Evolutionary conservation across 1,139 yeast genomes (phyloP), one percentile per base, ranked within the genome.

Genomic region (Candida mesenterica): DNA sequence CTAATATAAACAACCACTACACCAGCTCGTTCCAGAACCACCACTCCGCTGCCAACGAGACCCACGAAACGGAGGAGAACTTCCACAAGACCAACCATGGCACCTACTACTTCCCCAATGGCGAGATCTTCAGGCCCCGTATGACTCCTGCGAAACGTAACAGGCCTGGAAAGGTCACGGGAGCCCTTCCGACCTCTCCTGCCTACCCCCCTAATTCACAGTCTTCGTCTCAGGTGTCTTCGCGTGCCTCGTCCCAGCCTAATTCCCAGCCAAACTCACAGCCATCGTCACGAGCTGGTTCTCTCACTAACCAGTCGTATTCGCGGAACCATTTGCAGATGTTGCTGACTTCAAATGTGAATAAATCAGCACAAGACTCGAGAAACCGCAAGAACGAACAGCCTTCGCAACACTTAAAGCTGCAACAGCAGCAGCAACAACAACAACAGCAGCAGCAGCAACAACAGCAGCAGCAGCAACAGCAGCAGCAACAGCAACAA

Each of bases 41-140:
- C 32, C 32, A 7, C 12, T 24, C 13, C 24, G 15, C 15, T 16
- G 30, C 5, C 31, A 15, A 22, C 17, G 37, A 18, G 33, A 28
- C 12, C 15, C 13, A 17, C 16, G 35, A 12, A 34, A 7, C 26
- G 15, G 38, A 32, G 22, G 52, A 52, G 26, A 36, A 23, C 28
- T 52, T 49, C 37, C 55, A 51, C 33, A 53, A 52, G 38, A 37
- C 48, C 4, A 45, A 40, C 33, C 44, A 43, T 10, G 72, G 73
- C 4, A 52, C 62, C 34, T 73, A 65, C 47, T 66, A 61, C 43
- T 75, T 75, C 46, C 79, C 80, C 9, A 75, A 75, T 49, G 81
- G 81, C 33, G 81, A 75, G 48, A 64, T 74, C 4, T 75, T 75
- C 48, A 56, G 74, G 23, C 79, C 80, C 1, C 50, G 79, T 30